Evolutionary conservation across 371 early-diverging fungal genomes (phyloP), one percentile per base, ranked within the genome.

Genomic region (Zychaea mexicana): DNA sequence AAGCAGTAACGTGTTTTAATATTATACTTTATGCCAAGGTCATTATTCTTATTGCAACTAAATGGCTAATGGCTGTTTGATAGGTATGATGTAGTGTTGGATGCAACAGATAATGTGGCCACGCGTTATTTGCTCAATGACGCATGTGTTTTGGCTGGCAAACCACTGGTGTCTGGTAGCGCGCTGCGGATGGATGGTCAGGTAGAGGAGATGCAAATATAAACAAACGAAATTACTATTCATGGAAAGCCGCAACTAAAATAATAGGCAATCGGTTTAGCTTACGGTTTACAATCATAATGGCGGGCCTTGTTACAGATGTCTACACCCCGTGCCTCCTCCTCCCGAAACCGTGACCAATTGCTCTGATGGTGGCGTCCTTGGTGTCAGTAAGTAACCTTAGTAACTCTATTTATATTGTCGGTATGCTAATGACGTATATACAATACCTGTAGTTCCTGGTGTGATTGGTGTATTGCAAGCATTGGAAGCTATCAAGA

Each of bases 361-460:
- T 72, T 99, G 99, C 77, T 86, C 90, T 13, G 97, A 97, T 68
- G 93, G 92, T n/a, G 99, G 99, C n/a, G 98, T 99, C 8, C 76
- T 99, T 42, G 99, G 99, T 36, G 93, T 93, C 17, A 85, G 89
- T 83, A 77, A 64, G 69, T 69, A n/a, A n/a, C n/a, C n/a, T n/a
- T n/a, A n/a, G n/a, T n/a, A n/a, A n/a, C n/a, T n/a, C n/a, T n/a
- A n/a, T n/a, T n/a, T 38, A 22, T n/a, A 22, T 22, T 10, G 13
- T 39, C 69, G 19, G 33, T 19, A n/a, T 7, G 32, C 24, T 33
- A 28, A 46, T 21, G 22, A 58, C 30, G 19, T 26, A 38, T 62
- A 46, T 31, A 57, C 39, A 57, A 24, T 26, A 26, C 39, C 0
- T 52, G 57, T 64, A 85, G 96, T 98, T 3, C 92, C 96, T 0